Evolutionary conservation across 1,284 basidiomycete genomes (phyloP).

Genomic region (Marasmius fiardii): DNA sequence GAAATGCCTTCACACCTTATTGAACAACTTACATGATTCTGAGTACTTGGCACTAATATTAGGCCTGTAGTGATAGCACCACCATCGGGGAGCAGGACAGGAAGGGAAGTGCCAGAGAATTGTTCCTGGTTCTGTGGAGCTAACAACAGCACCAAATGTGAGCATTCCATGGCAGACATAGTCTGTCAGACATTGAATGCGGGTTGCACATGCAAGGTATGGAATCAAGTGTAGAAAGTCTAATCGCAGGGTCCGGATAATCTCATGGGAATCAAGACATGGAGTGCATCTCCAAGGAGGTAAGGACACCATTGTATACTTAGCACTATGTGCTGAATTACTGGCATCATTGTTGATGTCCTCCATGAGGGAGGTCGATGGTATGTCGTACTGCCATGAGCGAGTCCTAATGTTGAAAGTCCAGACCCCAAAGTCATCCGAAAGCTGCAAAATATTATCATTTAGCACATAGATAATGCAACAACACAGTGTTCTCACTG

Average conservation of each 20-base stretch:
- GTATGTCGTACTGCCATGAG: neutral
- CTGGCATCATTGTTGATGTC: too few species aligned
- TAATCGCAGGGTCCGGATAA: neutral
- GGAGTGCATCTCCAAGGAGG: neutral
- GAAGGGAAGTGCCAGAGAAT: neutral
- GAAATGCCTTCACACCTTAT: neutral
- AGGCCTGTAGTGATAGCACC: neutral
- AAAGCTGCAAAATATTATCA: too few species aligned
- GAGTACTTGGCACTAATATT: neutral
- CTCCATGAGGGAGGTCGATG: neutral
- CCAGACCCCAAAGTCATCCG: neutral
- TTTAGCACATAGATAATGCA: too few species aligned
- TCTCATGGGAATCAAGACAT: neutral
- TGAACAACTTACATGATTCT: neutral
- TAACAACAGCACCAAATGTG: neutral
- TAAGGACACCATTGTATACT: too few species aligned
- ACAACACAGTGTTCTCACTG: too few species aligned
- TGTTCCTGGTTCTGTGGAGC: neutral
- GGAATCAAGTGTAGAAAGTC: neutral
- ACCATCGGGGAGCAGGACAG: neutral
- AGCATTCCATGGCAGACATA: neutral
- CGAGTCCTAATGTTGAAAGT: neutral
- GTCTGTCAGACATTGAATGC: neutral
- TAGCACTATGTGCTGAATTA: too few species aligned
- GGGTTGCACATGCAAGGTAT: neutral